A percentile compares a stretch with the other conserved stretches of the same genome.
phyloP scores from a whole-genome alignment of 768 basidiomycete genomes.

The Tremella yokohamensis region DNA sequence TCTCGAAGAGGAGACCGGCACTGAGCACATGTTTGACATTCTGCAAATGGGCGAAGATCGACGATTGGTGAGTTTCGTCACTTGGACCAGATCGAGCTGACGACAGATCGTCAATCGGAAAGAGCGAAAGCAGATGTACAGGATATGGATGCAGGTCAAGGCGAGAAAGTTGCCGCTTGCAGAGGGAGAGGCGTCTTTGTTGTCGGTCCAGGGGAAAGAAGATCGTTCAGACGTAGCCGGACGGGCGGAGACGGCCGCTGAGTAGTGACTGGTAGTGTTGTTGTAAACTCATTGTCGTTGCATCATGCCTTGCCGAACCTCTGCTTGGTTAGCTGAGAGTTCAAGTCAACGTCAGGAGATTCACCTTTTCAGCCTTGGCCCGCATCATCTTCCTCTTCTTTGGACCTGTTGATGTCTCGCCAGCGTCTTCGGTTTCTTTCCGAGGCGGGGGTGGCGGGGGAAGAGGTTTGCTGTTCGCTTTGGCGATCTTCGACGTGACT shows the following conservation, averaged over 20 bases:
- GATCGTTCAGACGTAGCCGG: no score
- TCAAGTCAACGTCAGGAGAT: not conserved
- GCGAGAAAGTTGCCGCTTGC: slow-evolving; percentile 37
- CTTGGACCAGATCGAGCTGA: not conserved
- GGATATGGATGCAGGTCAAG: slow-evolving; percentile 55
- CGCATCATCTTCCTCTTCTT: slow-evolving; percentile 41
- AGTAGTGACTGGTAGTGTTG: not conserved
- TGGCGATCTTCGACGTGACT: slow-evolving; percentile 31
- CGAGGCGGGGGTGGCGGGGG: slow-evolving; percentile 12
- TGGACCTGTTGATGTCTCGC: slow-evolving; percentile 6
- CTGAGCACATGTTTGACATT: slow-evolving; percentile 69
- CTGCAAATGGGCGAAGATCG: slow-evolving; percentile 85
- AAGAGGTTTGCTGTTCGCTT: slow-evolving; percentile 20
- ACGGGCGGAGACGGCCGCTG: not conserved
- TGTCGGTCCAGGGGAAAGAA: no score
- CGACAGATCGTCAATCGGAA: slow-evolving; percentile 78
- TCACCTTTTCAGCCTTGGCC: slow-evolving; percentile 38
- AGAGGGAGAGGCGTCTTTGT: no score
- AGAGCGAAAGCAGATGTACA: slow-evolving; percentile 92
- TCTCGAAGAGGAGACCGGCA: slow-evolving; percentile 34
- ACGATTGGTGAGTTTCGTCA: slow-evolving; percentile 56
- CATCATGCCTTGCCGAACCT: slow-evolving; percentile 7
- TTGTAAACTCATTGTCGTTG: not conserved
- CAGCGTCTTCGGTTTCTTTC: slow-evolving; percentile 9
- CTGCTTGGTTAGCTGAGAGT: not conserved